Base-by-base conservation (phyloP, 2,329 filamentous ascomycete species). In the Diaporthe nobilis region DNA sequence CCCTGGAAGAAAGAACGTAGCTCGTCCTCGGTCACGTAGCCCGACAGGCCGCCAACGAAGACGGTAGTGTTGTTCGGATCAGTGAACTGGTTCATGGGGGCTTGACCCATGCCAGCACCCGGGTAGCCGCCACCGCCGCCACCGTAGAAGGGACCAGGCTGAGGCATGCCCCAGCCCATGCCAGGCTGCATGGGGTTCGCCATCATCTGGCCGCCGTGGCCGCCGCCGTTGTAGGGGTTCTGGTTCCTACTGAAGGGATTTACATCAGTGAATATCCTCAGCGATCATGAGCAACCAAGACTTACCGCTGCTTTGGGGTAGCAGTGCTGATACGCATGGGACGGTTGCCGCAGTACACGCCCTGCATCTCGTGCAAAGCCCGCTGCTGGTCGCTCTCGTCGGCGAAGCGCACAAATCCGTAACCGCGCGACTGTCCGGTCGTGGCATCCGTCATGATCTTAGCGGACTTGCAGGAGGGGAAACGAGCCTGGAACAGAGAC, bases 381-480 rank as follows among this genome's bases (percentile, higher is more conserved):
- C 96, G 95, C 88, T 99, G 96, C 88, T 98, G 96, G 82, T 99
- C 97, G 79, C 92, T 91, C 88, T 98, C 96, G 80, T 98, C 95
- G 71, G 95, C 95, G 88, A 99, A 99, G 79, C 97, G 95, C 72
- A 99, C 97, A 82, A 99, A 99, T 63, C 97, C 97, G 82, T 99
- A 99, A 74, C 97, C 97, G 78, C 97, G 95, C 78, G 96, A 98
- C 91, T 98, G 96, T 81, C 97, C 97, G 78, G 94, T 98, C 86
- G 98, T 97, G 77, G 97, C 96, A 82, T 99, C 97, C 77, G 96
- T 98, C 97, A 99, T 99, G 86, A 99, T 99, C 91, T 99, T 99
- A 82, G 97, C 97, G 51, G 95, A 98, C 89, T 98, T 98, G 94
- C 96, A 98, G 12, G 95, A 98, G 0, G 94, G 94, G 89, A 98